A percentile compares a stretch with the other conserved stretches of the same genome.
phyloP scores from a whole-genome alignment of 2,329 filamentous ascomycete genomes.

The Venturia carpophila region DNA sequence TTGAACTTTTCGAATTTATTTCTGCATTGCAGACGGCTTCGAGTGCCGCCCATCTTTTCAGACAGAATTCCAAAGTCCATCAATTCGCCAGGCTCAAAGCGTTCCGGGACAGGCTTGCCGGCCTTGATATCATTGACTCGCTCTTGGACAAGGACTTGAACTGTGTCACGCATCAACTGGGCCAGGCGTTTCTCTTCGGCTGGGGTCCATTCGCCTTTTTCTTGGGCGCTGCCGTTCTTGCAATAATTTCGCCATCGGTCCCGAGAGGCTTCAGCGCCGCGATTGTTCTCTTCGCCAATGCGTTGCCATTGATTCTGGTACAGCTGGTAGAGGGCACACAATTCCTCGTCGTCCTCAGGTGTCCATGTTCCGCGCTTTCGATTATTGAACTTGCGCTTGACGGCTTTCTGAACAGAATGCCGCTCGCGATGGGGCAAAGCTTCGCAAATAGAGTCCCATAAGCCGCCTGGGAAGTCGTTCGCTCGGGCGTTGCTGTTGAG shows the following conservation, averaged over 20 bases:
- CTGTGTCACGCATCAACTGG: constrained; percentile 42
- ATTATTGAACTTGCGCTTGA: constrained; percentile 52
- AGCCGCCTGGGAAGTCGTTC: constrained; percentile 21
- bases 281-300: constrained; percentile 54
- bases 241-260: constrained; percentile 65
- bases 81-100: constrained; percentile 27
- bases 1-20: constrained; percentile 56
- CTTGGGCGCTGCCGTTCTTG: constrained; percentile 47
- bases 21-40: constrained; percentile 60
- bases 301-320: constrained; percentile 52
- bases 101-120: constrained; percentile 26
- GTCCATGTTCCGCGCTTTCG: constrained; percentile 54
- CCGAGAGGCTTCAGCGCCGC: constrained; percentile 57
- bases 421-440: constrained; percentile 29
- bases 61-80: constrained; percentile 58
- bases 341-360: constrained; percentile 48
- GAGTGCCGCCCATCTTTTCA: constrained; percentile 50
- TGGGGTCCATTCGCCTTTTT: constrained; percentile 51
- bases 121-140: constrained; percentile 45
- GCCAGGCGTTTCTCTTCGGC: constrained; percentile 52
- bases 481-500: constrained; percentile 23
- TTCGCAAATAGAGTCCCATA: constrained; percentile 30
- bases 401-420: constrained; percentile 29
- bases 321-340: constrained; percentile 41
- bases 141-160: neutral